Conservation (phyloP, 441 rosid species). For the Iberis amara region DNA sequence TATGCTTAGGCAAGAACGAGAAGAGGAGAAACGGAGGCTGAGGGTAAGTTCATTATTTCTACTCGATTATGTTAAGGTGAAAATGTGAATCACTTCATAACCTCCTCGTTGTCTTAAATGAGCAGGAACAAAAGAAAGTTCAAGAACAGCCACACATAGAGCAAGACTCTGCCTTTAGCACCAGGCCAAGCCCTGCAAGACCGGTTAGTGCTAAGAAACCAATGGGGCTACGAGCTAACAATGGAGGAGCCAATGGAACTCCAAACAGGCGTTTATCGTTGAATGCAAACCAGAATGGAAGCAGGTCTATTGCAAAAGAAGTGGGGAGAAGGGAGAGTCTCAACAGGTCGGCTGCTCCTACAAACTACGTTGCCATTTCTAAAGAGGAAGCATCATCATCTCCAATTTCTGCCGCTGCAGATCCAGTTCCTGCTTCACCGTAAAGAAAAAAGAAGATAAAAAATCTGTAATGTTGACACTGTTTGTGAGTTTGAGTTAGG, state of each 20-base stretch:
- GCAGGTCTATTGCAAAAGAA: slow-evolving; percentile 22
- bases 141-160: slow-evolving; percentile 73
- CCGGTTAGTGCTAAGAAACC: slow-evolving; percentile 53
- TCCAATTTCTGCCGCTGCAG: slow-evolving; percentile 42
- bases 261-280: slow-evolving; percentile 68
- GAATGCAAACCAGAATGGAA: slow-evolving; percentile 57
- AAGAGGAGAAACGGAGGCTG: slow-evolving; percentile 79
- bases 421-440: slow-evolving; percentile 57
- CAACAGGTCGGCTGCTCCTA: slow-evolving; percentile 53
- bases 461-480: no score
- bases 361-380: slow-evolving; percentile 51
- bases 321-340: slow-evolving; percentile 47
- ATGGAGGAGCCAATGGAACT: slow-evolving; percentile 62
- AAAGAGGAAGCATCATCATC: slow-evolving; percentile 72
- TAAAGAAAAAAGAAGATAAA: no score
- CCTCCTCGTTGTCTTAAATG: background rate
- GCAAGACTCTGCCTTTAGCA: slow-evolving; percentile 55
- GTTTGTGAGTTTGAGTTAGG: no score
- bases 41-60: slow-evolving; percentile 37
- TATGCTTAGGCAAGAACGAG: slow-evolving; percentile 32
- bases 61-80: no score
- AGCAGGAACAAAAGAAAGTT: slow-evolving; percentile 80
- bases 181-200: slow-evolving; percentile 80
- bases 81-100: background rate
- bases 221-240: slow-evolving; percentile 59